phyloP scores from a whole-genome alignment of 371 early-diverging fungal genomes.

The Entomophthora muscae region DNA sequence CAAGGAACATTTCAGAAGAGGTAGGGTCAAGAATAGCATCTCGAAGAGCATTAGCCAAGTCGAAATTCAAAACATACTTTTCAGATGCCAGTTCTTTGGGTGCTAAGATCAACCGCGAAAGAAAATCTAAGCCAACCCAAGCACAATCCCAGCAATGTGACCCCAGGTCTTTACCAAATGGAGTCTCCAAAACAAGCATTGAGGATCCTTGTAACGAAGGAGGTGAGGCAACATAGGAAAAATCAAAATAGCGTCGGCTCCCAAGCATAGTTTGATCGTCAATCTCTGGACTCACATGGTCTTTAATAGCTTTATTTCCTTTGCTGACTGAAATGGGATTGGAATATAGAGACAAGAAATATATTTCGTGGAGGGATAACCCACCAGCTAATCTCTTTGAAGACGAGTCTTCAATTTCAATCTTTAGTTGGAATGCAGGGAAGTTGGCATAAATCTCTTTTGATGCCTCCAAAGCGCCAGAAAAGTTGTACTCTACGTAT shows the following conservation, averaged over 20 bases:
- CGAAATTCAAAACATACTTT: background rate
- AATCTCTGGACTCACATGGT: background rate
- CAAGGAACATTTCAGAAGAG: background rate
- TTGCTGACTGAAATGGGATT: background rate
- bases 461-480: background rate
- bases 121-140: background rate
- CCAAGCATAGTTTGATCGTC: background rate
- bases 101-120: background rate
- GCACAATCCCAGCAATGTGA: slow-evolving; percentile 7
- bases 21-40: background rate
- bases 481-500: no score
- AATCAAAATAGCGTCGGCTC: background rate
- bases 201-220: background rate
- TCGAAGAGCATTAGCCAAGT: background rate
- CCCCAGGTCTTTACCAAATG: slow-evolving; percentile 4
- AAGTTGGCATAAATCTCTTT: background rate
- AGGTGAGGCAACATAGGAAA: background rate
- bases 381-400: background rate
- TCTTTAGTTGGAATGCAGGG: background rate
- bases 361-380: background rate
- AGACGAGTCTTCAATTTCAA: background rate
- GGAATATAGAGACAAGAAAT: slow-evolving; percentile 2
- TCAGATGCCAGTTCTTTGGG: background rate
- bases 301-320: background rate
- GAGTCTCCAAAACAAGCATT: background rate